Evolutionary conservation across 2,329 filamentous ascomycete species (phyloP).

Genomic region (Aspergillus calidoustus): DNA sequence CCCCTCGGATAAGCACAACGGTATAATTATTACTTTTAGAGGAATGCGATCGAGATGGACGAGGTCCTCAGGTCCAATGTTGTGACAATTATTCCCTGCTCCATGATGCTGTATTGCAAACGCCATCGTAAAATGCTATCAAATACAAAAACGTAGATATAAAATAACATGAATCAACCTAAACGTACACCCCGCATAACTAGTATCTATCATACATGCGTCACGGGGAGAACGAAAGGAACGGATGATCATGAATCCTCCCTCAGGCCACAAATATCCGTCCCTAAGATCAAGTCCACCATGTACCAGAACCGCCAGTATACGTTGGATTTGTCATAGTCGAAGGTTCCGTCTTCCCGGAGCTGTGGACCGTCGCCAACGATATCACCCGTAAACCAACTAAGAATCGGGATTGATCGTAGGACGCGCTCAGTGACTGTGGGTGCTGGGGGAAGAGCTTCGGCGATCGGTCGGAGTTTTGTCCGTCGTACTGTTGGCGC

Average conservation of each 20-base stretch:
- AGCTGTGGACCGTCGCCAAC: slow-evolving; percentile 52
- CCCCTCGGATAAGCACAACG: not conserved
- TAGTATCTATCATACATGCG: slow-evolving; percentile 20
- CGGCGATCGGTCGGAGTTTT: slow-evolving; percentile 68
- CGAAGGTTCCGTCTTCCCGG: slow-evolving; percentile 59
- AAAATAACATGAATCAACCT: not conserved
- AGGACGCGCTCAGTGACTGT: slow-evolving; percentile 67
- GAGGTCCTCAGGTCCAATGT: not conserved
- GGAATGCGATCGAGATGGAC: not conserved
- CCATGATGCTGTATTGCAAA: not conserved
- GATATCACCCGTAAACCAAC: slow-evolving; percentile 68
- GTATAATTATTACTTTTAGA: not conserved
- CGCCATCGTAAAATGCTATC: slow-evolving; percentile 7
- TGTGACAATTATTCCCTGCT: not conserved
- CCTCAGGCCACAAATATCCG: slow-evolving; percentile 64
- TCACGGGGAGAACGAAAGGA: slow-evolving; percentile 2
- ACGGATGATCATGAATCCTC: slow-evolving; percentile 48
- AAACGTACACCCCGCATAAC: slow-evolving; percentile 6
- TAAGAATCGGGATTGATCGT: slow-evolving; percentile 69
- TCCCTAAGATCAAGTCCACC: slow-evolving; percentile 61
- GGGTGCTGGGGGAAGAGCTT: slow-evolving; percentile 72
- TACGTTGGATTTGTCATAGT: slow-evolving; percentile 67
- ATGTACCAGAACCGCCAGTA: slow-evolving; percentile 66
- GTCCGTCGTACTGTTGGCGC: slow-evolving; percentile 71
- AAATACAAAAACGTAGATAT: not conserved